Base-by-base conservation (phyloP, 78 protist genomes). In the Dictyostelium intermedium region DNA sequence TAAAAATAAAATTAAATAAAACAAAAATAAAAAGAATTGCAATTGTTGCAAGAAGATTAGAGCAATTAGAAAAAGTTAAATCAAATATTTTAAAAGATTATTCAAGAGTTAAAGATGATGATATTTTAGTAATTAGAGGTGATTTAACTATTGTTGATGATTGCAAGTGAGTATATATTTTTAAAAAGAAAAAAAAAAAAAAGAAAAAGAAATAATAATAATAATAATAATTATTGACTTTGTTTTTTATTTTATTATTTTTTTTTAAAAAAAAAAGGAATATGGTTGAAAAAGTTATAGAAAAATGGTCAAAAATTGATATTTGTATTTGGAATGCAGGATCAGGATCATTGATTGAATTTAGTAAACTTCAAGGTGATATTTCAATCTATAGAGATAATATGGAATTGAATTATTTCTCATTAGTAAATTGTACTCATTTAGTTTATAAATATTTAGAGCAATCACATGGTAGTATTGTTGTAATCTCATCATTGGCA, bases 391-490 rank as follows among this genome's bases (percentile, higher is more conserved):
- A 81, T 32, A 89, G 63, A 23, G 93, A 91, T 0, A 74, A 93
- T 78, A 96, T 96, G 96, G 82, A 92, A 11, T 77, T 96, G 16
- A 96, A 96, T 85, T 96, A 79, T 80, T 85, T 83, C 39, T 94
- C 95, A 35, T 50, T 47, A 2, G 96, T 96, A 0, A 86, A 92
- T 32, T 50, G 91, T n/a, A 96, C 97, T 1, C 43, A 63, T 34
- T 84, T 72, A 69, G 96, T 95, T 69, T 60, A 92, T 13, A 94
- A 94, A 34, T 83, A 87, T 63, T 72, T 96, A 2, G 82, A 60
- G 16, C 78, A 50, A 70, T 25, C 91, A 9, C 32, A 83, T 11
- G 94, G 95, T 35, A 66, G 92, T 20, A 53, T 86, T 30, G 80
- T 83, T 1, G 93, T 96, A 3, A 91, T 92, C 39, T 61, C 85